Evolutionary conservation across 371 early-diverging fungal species (phyloP).

Genomic region (Mucor velutinosus): DNA sequence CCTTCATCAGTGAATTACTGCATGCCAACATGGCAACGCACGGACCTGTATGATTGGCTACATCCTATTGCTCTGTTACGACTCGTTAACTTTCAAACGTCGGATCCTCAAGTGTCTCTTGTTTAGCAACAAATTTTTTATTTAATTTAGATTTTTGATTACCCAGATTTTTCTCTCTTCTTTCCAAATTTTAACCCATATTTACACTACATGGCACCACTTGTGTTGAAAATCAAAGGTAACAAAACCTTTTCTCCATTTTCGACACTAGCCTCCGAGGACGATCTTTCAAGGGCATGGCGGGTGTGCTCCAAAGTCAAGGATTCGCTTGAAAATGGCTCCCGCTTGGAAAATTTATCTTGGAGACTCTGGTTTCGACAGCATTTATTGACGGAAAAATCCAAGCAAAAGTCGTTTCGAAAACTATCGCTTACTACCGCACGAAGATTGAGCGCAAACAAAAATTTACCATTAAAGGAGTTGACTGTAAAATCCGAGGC

Average conservation of each 20-base stretch:
- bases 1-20: neutral
- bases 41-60: slow-evolving; percentile 13
- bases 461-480: neutral
- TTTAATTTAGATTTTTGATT: slow-evolving; percentile 7
- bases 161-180: neutral
- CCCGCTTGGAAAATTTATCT: slow-evolving; percentile 85
- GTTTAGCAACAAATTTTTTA: slow-evolving; percentile 5
- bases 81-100: neutral
- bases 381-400: slow-evolving; percentile 53
- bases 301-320: slow-evolving; percentile 86
- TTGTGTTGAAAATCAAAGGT: slow-evolving; percentile 78
- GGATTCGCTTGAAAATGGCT: slow-evolving; percentile 85
- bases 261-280: slow-evolving; percentile 69
- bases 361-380: slow-evolving; percentile 84
- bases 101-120: neutral
- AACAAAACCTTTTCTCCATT: slow-evolving; percentile 74
- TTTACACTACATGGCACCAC: slow-evolving; percentile 65
- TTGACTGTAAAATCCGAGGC: slow-evolving; percentile 13
- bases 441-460: slow-evolving; percentile 35
- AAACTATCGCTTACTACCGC: slow-evolving; percentile 42
- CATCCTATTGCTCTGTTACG: too few relatives aligned
- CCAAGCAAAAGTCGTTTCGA: slow-evolving; percentile 32
- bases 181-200: neutral
- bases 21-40: neutral
- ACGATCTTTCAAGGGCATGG: slow-evolving; percentile 80